Evolutionary conservation across 495 filamentous ascomycete genomes (phyloP).

Genomic region (Aspergillus funiculosus): DNA sequence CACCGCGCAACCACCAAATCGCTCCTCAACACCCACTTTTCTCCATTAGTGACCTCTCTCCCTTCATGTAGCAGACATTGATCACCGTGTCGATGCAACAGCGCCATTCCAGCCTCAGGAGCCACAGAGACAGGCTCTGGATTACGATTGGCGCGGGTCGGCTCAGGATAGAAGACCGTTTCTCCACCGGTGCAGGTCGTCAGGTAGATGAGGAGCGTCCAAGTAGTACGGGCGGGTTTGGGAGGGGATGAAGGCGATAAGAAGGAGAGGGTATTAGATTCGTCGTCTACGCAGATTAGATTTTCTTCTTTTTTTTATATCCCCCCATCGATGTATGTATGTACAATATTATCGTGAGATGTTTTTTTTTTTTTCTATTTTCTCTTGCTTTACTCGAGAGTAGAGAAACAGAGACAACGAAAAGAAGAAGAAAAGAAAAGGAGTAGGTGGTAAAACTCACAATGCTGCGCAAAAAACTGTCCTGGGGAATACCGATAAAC

Average conservation of each 20-base stretch:
- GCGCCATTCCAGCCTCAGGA: constrained; percentile 72
- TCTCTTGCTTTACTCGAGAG: not conserved
- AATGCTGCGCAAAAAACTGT: constrained; percentile 86
- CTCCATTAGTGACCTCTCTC: constrained; percentile 66
- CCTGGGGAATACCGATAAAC: constrained; percentile 86
- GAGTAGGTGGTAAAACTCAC: constrained; percentile 43
- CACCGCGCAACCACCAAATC: constrained; percentile 74
- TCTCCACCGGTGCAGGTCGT: constrained; percentile 77
- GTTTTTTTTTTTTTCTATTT: not conserved
- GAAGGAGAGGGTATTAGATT: constrained; percentile 63
- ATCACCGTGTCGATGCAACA: constrained; percentile 85
- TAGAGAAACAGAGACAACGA: not conserved
- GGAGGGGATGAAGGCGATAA: constrained; percentile 34
- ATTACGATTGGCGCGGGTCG: constrained; percentile 44
- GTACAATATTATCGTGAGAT: too few relatives aligned
- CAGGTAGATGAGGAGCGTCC: constrained; percentile 87
- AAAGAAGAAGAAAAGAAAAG: not conserved
- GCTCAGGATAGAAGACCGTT: constrained; percentile 84
- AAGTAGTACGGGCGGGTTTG: constrained; percentile 68
- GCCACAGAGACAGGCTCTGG: constrained; percentile 60
- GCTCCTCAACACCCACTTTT: constrained; percentile 90
- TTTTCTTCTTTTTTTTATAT: constrained; percentile 1
- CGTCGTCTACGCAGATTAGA: constrained; percentile 56
- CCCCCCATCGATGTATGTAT: not conserved
- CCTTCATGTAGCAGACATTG: constrained; percentile 90